These are phyloP conservation scores for Erodium maritimum DNA, from an alignment of 345 rosid genomes.

Conservation along the genomic window DNA sequence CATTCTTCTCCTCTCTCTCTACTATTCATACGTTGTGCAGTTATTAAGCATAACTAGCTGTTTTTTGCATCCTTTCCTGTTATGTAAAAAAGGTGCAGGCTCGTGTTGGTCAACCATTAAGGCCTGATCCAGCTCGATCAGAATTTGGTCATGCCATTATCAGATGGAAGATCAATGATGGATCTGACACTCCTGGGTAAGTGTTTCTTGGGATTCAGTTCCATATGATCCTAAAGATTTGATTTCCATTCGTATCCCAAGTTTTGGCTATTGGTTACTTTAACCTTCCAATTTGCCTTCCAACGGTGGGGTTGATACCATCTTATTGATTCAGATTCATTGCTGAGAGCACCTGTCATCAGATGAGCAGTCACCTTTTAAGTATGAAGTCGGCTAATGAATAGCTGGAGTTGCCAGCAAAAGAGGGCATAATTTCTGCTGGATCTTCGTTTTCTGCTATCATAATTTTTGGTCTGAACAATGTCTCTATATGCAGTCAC, in stretches of 20 bases:
- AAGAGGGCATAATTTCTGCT: constrained; percentile 45
- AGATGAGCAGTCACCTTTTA: constrained; percentile 81
- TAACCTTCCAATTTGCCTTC: not conserved
- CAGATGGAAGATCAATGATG: constrained; percentile 72
- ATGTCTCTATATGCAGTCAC: constrained; percentile 14
- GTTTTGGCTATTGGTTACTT: not conserved
- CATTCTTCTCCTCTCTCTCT: not conserved
- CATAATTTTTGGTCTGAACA: constrained; percentile 46
- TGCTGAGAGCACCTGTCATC: constrained; percentile 90
- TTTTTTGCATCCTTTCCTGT: constrained; percentile 3
- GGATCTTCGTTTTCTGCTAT: constrained; percentile 68
- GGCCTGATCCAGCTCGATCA: constrained; percentile 45
- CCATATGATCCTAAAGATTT: not conserved
- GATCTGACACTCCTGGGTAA: constrained; percentile 78
- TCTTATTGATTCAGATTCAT: constrained; percentile 46
- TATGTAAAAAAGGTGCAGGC: constrained; percentile 50
- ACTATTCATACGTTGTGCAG: not conserved
- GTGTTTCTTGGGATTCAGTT: constrained; percentile 11
- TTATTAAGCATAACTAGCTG: not conserved
- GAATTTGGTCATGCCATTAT: constrained; percentile 71
- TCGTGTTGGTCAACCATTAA: constrained; percentile 53
- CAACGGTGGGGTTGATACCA: not conserved
- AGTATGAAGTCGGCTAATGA: constrained; percentile 92
- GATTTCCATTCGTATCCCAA: no score
- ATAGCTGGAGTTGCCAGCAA: constrained; percentile 69